Percentiles rank a stretch among this genome's conserved stretches.
Conservation (phyloP, 768 basidiomycete species). For the Russula earlei region DNA sequence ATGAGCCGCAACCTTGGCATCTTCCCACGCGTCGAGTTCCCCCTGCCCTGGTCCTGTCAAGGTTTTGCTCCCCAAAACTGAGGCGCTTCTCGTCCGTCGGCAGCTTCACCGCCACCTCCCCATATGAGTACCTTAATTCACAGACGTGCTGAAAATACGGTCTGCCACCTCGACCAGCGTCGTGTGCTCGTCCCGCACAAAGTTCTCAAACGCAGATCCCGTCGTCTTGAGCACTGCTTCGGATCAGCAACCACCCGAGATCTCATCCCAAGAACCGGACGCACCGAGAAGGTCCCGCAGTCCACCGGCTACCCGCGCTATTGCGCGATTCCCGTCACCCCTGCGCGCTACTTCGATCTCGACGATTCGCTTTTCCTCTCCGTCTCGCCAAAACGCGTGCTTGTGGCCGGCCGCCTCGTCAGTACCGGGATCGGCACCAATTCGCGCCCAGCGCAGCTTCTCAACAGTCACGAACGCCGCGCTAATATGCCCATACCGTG, state of each 20-base stretch:
- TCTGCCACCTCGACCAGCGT: slow-evolving; percentile 78
- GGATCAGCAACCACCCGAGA: background rate
- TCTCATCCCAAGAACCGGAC: slow-evolving; percentile 14
- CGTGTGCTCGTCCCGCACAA: slow-evolving; percentile 82
- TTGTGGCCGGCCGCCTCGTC: slow-evolving; percentile 42
- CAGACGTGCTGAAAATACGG: slow-evolving; percentile 81
- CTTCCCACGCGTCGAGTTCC: slow-evolving; percentile 45
- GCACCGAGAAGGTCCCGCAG: slow-evolving; percentile 73
- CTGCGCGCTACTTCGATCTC: slow-evolving; percentile 39
- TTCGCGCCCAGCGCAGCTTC: slow-evolving; percentile 78
- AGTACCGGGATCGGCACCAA: slow-evolving; percentile 34
- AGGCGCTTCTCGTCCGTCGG: slow-evolving; percentile 46
- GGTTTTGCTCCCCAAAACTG: slow-evolving; percentile 36
- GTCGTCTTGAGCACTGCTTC: slow-evolving; percentile 79
- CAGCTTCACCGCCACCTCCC: slow-evolving; percentile 34
- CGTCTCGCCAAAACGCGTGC: slow-evolving; percentile 82
- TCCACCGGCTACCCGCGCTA: slow-evolving; percentile 33
- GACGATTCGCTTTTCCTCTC: slow-evolving; percentile 75
- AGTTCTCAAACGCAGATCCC: slow-evolving; percentile 76
- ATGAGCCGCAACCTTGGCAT: slow-evolving; percentile 37
- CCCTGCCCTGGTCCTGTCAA: slow-evolving; percentile 1
- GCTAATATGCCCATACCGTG: slow-evolving; percentile 66
- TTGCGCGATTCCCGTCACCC: background rate
- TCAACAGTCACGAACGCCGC: slow-evolving; percentile 65
- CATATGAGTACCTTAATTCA: slow-evolving; percentile 71